A percentile compares a stretch with the other conserved stretches of the same genome.
Conservation (phyloP, 345 rosid genomes). For the Aegle marmelos region DNA sequence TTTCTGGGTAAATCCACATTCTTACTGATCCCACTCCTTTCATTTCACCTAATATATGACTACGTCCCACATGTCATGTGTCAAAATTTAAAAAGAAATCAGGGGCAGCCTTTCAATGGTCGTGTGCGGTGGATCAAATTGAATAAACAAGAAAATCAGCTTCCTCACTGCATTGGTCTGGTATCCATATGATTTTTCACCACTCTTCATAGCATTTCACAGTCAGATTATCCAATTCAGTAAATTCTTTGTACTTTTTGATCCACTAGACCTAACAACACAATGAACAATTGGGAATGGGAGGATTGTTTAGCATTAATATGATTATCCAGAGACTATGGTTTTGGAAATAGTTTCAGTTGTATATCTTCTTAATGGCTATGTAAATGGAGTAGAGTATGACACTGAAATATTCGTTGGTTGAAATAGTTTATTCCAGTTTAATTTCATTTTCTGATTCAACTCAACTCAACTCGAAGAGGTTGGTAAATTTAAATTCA, state of each 20-base stretch:
- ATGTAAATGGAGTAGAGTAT: background rate
- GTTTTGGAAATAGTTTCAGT: background rate
- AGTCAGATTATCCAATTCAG: background rate
- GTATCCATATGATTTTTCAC: background rate
- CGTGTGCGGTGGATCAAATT: background rate
- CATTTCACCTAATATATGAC: background rate
- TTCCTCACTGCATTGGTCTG: background rate
- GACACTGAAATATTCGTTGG: background rate
- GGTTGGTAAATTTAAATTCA: background rate
- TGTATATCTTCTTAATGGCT: background rate
- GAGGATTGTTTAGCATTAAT: background rate
- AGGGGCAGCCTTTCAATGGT: background rate
- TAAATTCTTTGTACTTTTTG: background rate
- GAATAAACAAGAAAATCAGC: background rate
- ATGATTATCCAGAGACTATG: background rate
- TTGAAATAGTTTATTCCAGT: background rate
- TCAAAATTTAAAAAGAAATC: background rate
- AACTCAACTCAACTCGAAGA: background rate
- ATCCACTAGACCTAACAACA: background rate
- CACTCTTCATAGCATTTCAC: background rate
- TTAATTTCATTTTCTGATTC: background rate
- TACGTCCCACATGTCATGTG: background rate
- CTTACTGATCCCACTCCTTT: slow-evolving; percentile 4
- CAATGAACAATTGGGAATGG: background rate
- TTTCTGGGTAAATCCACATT: background rate